Conservation (phyloP, 768 basidiomycete genomes). For the Hygrocybe punicea region DNA sequence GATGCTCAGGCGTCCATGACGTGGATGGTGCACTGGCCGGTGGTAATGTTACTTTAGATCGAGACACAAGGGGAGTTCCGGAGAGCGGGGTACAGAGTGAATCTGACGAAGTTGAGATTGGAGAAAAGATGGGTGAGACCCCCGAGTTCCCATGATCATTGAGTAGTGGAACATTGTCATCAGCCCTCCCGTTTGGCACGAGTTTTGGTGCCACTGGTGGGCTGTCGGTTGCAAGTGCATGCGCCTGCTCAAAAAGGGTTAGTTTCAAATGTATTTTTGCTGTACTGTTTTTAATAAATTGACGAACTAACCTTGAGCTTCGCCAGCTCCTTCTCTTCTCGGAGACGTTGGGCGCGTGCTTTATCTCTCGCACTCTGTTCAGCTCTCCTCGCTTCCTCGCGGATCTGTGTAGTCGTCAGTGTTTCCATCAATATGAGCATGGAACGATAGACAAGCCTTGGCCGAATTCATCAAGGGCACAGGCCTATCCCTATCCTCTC, state of each 20-base stretch:
- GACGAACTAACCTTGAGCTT: neutral
- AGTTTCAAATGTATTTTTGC: neutral
- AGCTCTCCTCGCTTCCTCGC: constrained; percentile 26
- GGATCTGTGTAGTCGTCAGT: constrained; percentile 20
- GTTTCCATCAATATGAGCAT: no score
- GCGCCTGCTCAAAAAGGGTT: neutral
- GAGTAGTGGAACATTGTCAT: neutral
- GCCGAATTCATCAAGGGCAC: no score
- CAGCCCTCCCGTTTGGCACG: neutral
- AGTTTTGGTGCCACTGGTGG: neutral
- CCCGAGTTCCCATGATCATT: neutral
- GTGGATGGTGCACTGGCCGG: neutral
- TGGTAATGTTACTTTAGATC: neutral
- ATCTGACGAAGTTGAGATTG: neutral
- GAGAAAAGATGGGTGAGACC: neutral
- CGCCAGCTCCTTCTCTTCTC: constrained; percentile 23
- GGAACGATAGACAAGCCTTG: no score
- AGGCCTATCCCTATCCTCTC: no score
- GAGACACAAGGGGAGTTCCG: neutral
- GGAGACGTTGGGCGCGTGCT: constrained; percentile 25
- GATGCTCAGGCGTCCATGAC: neutral
- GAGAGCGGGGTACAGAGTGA: neutral
- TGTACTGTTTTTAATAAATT: neutral
- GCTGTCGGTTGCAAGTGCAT: neutral
- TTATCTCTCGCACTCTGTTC: constrained; percentile 41